Conservation (phyloP, 1,284 basidiomycete species). For the Malassezia slooffiae region DNA sequence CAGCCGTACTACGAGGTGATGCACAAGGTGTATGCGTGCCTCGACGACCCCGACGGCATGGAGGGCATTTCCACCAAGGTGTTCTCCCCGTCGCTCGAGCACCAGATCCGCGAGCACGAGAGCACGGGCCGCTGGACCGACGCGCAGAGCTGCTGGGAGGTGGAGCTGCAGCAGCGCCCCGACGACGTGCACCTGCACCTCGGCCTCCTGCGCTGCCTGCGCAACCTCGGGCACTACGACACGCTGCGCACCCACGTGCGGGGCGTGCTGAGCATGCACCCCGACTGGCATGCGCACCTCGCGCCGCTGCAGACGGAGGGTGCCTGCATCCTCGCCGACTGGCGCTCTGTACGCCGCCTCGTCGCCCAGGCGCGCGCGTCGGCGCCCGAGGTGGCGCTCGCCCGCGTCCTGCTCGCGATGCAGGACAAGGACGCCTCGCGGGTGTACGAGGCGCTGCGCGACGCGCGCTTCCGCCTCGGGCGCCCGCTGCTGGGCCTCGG, state of each 20-base stretch:
- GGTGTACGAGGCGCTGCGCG: conserved; percentile 51
- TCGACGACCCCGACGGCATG: conserved; percentile 99
- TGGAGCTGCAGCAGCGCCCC: conserved; percentile 80
- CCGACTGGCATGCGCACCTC: conserved; percentile 68
- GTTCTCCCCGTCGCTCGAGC: conserved; percentile 77
- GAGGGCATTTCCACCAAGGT: conserved; percentile 87
- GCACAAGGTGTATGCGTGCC: conserved; percentile 87
- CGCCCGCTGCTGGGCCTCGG: conserved; percentile 70
- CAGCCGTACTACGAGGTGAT: conserved; percentile 76
- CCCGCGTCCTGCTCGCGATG: conserved; percentile 70
- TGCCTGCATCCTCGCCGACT: conserved; percentile 88
- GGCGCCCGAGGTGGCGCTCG: conserved; percentile 62
- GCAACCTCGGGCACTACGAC: conserved; percentile 94
- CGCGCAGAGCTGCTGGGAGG: conserved; percentile 98
- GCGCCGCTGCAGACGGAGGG: conserved; percentile 83
- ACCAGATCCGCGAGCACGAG: conserved; percentile 96
- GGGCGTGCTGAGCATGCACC: conserved; percentile 74
- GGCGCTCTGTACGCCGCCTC: conserved; percentile 54
- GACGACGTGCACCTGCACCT: conserved; percentile 79
- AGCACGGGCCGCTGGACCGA: conserved; percentile 95
- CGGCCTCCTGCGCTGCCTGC: conserved; percentile 77
- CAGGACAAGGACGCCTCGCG: conserved; percentile 50
- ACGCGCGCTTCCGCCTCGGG: conserved; percentile 68
- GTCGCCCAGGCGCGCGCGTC: conserved; percentile 50
- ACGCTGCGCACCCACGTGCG: conserved; percentile 88